A percentile compares a stretch with the other conserved stretches of the same genome.
Evolutionary conservation across 2,329 filamentous ascomycete species (phyloP).

Genomic region (Fusarium oxysporum): DNA sequence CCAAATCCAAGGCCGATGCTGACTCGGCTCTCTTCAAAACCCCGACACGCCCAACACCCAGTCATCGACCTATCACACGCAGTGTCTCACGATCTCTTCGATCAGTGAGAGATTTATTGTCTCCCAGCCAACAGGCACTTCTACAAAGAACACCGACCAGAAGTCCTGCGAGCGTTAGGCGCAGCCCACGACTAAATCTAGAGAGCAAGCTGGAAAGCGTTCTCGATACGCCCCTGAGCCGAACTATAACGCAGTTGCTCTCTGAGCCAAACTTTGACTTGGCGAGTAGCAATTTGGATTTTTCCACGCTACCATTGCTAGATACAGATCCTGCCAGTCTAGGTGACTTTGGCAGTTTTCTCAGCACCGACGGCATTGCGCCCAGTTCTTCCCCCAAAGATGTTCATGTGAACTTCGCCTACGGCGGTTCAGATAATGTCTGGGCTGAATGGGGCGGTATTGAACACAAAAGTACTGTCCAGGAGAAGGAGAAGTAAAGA

Average conservation of each 20-base stretch:
- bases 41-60: constrained; percentile 71
- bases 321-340: constrained; percentile 51
- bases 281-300: constrained; percentile 58
- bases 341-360: constrained; percentile 61
- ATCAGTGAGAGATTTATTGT: constrained; percentile 57
- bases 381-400: constrained; percentile 61
- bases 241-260: constrained; percentile 72
- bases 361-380: constrained; percentile 61
- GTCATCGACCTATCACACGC: constrained; percentile 69
- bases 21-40: constrained; percentile 68
- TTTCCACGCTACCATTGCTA: constrained; percentile 54
- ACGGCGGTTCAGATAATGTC: constrained; percentile 44
- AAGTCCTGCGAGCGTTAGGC: constrained; percentile 53
- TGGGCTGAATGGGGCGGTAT: constrained; percentile 48
- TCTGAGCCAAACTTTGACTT: constrained; percentile 64
- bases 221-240: constrained; percentile 69
- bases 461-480: constrained; percentile 26
- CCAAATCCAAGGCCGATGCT: constrained; percentile 53
- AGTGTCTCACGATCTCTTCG: constrained; percentile 69
- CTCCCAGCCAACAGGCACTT: constrained; percentile 56
- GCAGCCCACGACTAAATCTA: constrained; percentile 58
- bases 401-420: constrained; percentile 46
- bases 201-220: constrained; percentile 52
- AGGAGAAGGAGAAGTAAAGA: constrained; percentile 38
- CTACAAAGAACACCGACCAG: constrained; percentile 63